phyloP scores from a whole-genome alignment of 2,329 filamentous ascomycete species.

The Fusarium anthophilum region DNA sequence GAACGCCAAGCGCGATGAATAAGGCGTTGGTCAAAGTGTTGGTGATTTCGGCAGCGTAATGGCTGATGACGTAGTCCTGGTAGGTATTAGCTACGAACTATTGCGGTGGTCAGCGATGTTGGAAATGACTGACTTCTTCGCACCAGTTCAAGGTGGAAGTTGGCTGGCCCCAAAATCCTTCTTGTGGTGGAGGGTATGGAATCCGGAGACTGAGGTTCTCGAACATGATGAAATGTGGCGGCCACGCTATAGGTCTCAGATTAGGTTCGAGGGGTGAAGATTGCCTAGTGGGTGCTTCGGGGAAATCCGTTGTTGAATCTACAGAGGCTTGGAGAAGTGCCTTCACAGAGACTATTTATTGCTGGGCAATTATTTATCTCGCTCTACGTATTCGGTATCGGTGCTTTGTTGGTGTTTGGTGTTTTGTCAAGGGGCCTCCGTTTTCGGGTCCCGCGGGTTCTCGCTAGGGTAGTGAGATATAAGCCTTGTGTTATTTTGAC shows the following conservation, averaged over 20 bases:
- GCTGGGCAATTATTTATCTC: fast-evolving
- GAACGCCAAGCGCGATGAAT: neutral
- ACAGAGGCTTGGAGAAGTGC: no score
- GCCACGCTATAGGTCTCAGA: fast-evolving
- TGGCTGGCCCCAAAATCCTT: neutral
- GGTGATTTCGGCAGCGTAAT: neutral
- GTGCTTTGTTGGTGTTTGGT: no score
- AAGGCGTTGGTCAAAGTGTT: neutral
- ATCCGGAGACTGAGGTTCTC: neutral
- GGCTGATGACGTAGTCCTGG: neutral
- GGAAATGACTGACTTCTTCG: neutral
- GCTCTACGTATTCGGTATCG: no score
- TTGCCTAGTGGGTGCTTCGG: no score
- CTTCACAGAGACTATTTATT: neutral
- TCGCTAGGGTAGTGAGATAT: fast-evolving
- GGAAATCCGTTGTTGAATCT: no score
- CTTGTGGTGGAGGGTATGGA: neutral
- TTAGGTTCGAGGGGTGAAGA: neutral
- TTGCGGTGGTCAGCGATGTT: no score
- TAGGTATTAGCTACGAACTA: neutral
- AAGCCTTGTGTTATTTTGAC: no score
- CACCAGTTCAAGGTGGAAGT: neutral
- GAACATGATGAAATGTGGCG: neutral
- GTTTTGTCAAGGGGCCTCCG: neutral
- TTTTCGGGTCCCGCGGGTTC: neutral